Evolutionary conservation across 331 rosid species (phyloP).

Genomic region (Malus hybrid): DNA sequence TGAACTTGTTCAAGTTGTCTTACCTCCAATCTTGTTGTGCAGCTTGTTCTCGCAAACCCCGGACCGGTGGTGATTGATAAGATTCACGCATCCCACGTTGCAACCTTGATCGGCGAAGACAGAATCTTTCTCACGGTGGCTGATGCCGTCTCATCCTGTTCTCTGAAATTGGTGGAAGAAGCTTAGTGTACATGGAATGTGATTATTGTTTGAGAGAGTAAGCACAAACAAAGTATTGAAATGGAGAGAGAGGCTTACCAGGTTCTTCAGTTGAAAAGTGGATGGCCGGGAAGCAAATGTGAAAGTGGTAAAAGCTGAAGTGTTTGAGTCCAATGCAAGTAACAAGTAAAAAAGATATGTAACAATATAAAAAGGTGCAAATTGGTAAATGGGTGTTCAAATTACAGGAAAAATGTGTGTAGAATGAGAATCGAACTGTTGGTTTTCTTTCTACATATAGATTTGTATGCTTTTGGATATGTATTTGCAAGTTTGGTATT

Average conservation of each 20-base stretch:
- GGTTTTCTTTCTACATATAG: neutral
- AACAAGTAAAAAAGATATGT: neutral
- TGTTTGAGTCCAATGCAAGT: conserved; percentile 18
- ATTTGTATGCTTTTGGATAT: neutral
- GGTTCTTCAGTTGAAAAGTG: conserved; percentile 1
- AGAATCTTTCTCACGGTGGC: conserved; percentile 81
- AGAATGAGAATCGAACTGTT: neutral
- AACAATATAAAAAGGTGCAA: conserved; percentile 8
- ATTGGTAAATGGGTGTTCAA: conserved; percentile 1
- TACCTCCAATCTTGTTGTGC: conserved; percentile 18
- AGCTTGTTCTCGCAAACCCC: conserved; percentile 94
- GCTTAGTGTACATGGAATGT: conserved; percentile 19
- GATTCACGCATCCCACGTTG: conserved; percentile 53
- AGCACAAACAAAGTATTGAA: neutral
- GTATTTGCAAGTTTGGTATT: neutral
- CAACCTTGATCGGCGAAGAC: conserved; percentile 57
- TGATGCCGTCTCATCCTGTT: conserved; percentile 64
- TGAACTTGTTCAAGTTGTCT: neutral
- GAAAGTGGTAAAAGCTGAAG: neutral
- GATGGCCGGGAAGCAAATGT: conserved; percentile 6
- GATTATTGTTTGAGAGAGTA: neutral
- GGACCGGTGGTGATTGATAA: conserved; percentile 73
- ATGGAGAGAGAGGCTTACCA: conserved; percentile 4
- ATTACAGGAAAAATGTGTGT: conserved; percentile 13
- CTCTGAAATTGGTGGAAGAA: conserved; percentile 52